These are phyloP conservation scores for Cutaneotrichosporon sp. DNA, from an alignment of 1,284 basidiomycete species.

Conservation along the genomic window DNA sequence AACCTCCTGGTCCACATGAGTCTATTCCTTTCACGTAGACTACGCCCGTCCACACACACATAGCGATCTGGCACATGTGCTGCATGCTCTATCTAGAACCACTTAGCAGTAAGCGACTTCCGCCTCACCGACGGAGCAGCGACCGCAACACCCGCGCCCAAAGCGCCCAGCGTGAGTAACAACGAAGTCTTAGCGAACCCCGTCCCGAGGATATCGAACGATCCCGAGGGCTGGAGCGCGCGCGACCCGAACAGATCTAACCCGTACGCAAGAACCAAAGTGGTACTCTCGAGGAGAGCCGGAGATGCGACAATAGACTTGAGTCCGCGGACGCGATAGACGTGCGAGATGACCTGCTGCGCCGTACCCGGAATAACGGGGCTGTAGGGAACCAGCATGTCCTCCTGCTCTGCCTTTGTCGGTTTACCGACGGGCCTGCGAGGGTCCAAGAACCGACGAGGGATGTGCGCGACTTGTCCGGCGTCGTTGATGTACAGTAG, in stretches of 20 bases:
- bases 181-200: slow-evolving; percentile 93
- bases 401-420: slow-evolving; percentile 75
- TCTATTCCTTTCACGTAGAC: too few species aligned
- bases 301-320: slow-evolving; percentile 70
- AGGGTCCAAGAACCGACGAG: slow-evolving; percentile 75
- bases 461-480: slow-evolving; percentile 72
- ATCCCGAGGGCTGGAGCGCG: slow-evolving; percentile 73
- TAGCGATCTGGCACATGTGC: too few species aligned
- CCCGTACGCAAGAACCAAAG: slow-evolving; percentile 80
- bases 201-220: slow-evolving; percentile 89
- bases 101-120: slow-evolving; percentile 46
- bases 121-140: slow-evolving; percentile 58
- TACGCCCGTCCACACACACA: too few species aligned
- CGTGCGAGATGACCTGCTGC: slow-evolving; percentile 61
- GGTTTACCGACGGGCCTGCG: slow-evolving; percentile 77
- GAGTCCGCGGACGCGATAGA: slow-evolving; percentile 64
- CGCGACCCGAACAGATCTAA: slow-evolving; percentile 83
- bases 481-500: slow-evolving; percentile 76
- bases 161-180: slow-evolving; percentile 72
- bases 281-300: slow-evolving; percentile 85
- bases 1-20: too few species aligned
- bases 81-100: slow-evolving; percentile 35
- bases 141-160: slow-evolving; percentile 70
- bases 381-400: slow-evolving; percentile 81
- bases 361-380: slow-evolving; percentile 72